Percentiles rank a stretch among this genome's conserved stretches.
These are phyloP conservation scores for Melampsora americana DNA, from an alignment of 1,284 basidiomycete genomes.

Conservation along the genomic window DNA sequence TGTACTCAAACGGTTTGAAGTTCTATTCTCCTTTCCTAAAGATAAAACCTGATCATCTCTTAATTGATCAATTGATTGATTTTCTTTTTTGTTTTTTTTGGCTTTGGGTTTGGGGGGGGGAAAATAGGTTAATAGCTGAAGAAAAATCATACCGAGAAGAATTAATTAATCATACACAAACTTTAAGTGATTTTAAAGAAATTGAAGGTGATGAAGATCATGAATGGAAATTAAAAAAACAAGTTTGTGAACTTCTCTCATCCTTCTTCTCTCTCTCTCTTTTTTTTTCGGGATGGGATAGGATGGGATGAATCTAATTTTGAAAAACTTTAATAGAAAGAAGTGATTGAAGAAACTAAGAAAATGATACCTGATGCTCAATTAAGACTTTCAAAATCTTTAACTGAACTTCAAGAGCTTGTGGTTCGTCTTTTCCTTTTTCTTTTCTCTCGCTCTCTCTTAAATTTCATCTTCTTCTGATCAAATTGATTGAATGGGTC, in stretches of 20 bases:
- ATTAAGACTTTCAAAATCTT: conserved; percentile 63
- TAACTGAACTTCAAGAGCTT: conserved; percentile 65
- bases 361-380: conserved; percentile 73
- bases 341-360: conserved; percentile 70
- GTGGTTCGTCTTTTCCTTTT: conserved; percentile 60
- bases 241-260: conserved; percentile 62
- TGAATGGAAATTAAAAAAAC: conserved; percentile 71
- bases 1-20: conserved; percentile 65
- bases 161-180: conserved; percentile 64
- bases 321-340: conserved; percentile 58
- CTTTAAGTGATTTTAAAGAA: conserved; percentile 65
- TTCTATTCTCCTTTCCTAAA: neutral
- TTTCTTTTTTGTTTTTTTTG: neutral
- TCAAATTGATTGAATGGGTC: neutral
- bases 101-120: no score
- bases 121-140: conserved; percentile 63
- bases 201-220: conserved; percentile 66
- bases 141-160: conserved; percentile 67
- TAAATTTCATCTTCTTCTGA: neutral
- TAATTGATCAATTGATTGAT: neutral
- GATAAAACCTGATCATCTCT: neutral
- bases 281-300: conserved; percentile 9
- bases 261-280: neutral
- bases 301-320: no score
- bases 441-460: neutral